phyloP scores from a whole-genome alignment of 2,329 filamentous ascomycete genomes.

The Colletotrichum karsti region DNA sequence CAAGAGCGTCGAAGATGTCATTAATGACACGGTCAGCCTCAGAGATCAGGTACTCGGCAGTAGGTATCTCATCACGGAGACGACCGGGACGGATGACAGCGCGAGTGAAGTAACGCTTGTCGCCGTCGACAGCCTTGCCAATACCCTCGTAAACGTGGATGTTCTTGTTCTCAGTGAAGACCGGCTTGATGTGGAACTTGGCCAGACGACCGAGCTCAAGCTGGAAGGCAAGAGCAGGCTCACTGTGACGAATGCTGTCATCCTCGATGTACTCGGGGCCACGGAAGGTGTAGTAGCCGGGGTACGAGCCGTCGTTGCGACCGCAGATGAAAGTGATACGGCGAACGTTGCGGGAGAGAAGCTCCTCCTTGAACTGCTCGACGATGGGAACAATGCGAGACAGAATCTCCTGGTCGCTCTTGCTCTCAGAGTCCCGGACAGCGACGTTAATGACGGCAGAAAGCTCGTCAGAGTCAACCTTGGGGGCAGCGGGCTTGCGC shows the following conservation, averaged over 20 bases:
- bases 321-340: conserved; percentile 97
- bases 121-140: conserved; percentile 92
- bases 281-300: conserved; percentile 98
- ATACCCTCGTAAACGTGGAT: conserved; percentile 98
- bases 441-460: conserved; percentile 94
- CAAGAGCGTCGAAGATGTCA: conserved; percentile 95
- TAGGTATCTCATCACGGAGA: conserved; percentile 95
- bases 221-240: conserved; percentile 97
- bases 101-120: conserved; percentile 98
- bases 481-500: conserved; percentile 66
- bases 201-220: conserved; percentile 92
- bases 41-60: conserved; percentile 97
- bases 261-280: conserved; percentile 91
- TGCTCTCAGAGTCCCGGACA: conserved; percentile 85
- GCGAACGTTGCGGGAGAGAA: conserved; percentile 82
- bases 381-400: conserved; percentile 79
- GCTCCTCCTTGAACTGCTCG: conserved; percentile 82
- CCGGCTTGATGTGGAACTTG: conserved; percentile 98
- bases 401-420: conserved; percentile 83
- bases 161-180: conserved; percentile 99
- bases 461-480: conserved; percentile 77
- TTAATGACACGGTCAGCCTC: conserved; percentile 97
- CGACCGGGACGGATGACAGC: conserved; percentile 94
- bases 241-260: conserved; percentile 94
- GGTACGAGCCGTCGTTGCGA: conserved; percentile 92